Evolutionary conservation across 805 yeast species (phyloP), one percentile per base, ranked within the genome.

Genomic region (Wickerhamiella occidentalis): DNA sequence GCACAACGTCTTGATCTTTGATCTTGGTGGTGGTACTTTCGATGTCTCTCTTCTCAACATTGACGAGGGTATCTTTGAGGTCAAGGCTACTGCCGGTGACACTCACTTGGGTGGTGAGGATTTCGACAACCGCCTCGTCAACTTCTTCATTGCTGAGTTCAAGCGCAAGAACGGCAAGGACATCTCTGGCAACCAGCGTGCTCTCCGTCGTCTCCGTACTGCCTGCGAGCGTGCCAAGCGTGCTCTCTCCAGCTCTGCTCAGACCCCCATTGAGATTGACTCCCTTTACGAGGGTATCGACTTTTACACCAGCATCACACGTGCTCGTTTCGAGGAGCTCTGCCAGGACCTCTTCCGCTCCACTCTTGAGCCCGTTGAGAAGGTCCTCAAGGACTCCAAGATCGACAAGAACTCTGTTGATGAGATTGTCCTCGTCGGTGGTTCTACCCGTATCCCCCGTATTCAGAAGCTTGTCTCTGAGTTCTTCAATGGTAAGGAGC

Each of bases 101-200:
- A 88, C 97, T 62, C 97, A 88, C 75, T 82, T 88, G 75, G 97
- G 97, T 80, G 97, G 97, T 79, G 95, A 88, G 78, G 97, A 88
- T 75, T 88, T 88, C 72, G 97, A 88, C 75, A 82, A 87, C 77
- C 85, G 88, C 82, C 77, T 90, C 68, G 83, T 88, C 61, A 90
- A 80, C 72, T 85, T 79, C 78, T 90, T 90, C 80, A 79, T 81
- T 74, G 77, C 79, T 64, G 96, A 88, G 68, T 90, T 90, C 86
- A 79, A 82, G 79, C 85, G 87, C 80, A 88, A 90, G 83, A 78
- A 88, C 67, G 88, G 88, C 75, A 73, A 76, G 68, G 96, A 90
- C 73, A 79, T 90, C 70, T 79, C 94, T 55, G 71, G 72, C 55
- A 94, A 90, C 70, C 82, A 94, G 64, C 85, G 96, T 76, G 95